A percentile compares a stretch with the other conserved stretches of the same genome.
Conservation (phyloP, 495 filamentous ascomycete genomes). For the Neurospora sp. region DNA sequence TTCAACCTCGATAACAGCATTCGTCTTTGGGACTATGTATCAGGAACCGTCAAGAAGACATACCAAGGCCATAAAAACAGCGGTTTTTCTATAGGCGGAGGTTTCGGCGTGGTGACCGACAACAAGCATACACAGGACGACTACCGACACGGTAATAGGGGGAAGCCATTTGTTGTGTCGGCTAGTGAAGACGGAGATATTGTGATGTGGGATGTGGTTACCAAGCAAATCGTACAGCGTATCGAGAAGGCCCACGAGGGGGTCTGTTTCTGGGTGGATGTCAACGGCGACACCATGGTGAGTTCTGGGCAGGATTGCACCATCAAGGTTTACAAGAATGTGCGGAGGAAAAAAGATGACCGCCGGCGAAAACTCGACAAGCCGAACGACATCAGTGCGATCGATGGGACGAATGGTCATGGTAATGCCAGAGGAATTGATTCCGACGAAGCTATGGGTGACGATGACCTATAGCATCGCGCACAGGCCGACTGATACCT, state of each 20-base stretch:
- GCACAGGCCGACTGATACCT: conserved; percentile 5
- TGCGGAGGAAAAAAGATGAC: neutral
- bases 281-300: conserved; percentile 33
- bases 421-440: neutral
- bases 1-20: conserved; percentile 86
- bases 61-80: conserved; percentile 89
- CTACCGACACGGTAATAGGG: neutral
- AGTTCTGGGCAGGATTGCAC: conserved; percentile 34
- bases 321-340: conserved; percentile 32
- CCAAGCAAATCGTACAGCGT: conserved; percentile 70
- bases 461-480: conserved; percentile 18
- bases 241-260: conserved; percentile 58
- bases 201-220: conserved; percentile 80
- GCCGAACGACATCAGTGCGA: conserved; percentile 3
- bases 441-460: conserved; percentile 6
- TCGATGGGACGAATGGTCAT: conserved; percentile 3
- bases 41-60: conserved; percentile 80
- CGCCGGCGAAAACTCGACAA: neutral
- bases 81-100: conserved; percentile 71
- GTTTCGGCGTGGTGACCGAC: conserved; percentile 59
- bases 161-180: conserved; percentile 53
- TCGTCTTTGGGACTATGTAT: conserved; percentile 88
- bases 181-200: conserved; percentile 83
- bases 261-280: conserved; percentile 77
- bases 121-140: conserved; percentile 9